These are phyloP conservation scores for Drechslera avenae DNA, from an alignment of 2,329 filamentous ascomycete species.

Conservation along the genomic window DNA sequence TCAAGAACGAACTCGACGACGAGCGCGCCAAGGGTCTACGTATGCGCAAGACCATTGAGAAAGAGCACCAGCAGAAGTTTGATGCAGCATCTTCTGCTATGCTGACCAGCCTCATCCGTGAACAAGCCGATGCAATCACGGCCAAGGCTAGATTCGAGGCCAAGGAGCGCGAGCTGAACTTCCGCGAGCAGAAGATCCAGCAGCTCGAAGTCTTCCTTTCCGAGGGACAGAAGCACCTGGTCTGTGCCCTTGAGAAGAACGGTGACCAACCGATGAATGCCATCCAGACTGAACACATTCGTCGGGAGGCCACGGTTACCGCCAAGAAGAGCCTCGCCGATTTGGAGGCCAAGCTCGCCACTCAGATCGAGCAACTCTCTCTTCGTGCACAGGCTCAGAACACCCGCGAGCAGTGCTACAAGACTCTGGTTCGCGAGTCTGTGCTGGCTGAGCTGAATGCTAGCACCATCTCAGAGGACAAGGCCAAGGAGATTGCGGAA, in stretches of 20 bases:
- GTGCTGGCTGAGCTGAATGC: constrained; percentile 14
- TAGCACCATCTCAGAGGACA: not conserved
- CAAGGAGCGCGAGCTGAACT: constrained; percentile 14
- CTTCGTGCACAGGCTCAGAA: constrained; percentile 19
- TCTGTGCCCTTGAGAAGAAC: constrained; percentile 12
- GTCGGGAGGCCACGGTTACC: constrained; percentile 10
- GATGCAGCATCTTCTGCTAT: constrained; percentile 17
- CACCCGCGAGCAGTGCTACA: constrained; percentile 29
- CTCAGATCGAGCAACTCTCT: constrained; percentile 13
- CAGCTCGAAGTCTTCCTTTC: constrained; percentile 27
- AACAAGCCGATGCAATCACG: constrained; percentile 18
- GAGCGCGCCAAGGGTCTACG: constrained; percentile 19
- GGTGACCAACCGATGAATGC: constrained; percentile 15
- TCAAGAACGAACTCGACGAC: constrained; percentile 16
- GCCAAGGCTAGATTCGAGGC: constrained; percentile 14
- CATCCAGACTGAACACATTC: constrained; percentile 11
- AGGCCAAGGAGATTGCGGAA: constrained; percentile 5
- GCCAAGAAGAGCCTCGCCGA: not conserved
- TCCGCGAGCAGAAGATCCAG: constrained; percentile 19
- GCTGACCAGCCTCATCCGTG: constrained; percentile 16
- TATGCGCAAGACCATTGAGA: constrained; percentile 14
- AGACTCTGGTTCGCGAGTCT: constrained; percentile 6
- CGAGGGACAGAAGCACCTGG: constrained; percentile 30
- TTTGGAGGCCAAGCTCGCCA: not conserved
- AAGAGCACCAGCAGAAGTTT: constrained; percentile 11